Evolutionary conservation across 169 alveolate species (phyloP), one percentile per base, ranked within the genome.

Genomic region (Theileria luwenshuni): DNA sequence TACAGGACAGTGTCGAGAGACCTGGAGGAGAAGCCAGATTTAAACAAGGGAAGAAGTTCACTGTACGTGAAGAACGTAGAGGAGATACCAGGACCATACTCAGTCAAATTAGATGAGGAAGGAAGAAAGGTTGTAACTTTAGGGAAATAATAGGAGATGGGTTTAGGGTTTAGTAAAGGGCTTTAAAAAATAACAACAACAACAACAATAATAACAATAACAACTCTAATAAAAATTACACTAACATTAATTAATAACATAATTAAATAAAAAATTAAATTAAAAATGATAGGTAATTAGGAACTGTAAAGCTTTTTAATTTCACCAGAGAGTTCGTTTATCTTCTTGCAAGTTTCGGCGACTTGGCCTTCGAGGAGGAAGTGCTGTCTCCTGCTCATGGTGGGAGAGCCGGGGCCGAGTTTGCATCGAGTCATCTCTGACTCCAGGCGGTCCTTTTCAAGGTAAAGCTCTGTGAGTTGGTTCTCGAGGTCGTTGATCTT

Each of bases 361-460:
- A 69, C 59, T 1, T 45, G 30, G 38, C 62, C 41, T 33, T 79
- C 86, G 43, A 79, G 69, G 33, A 72, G 42, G 28, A 28, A 58
- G 71, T 62, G 74, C 54, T 77, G 74, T 32, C 86, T 47, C 28
- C 83, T 69, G 13, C 47, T 76, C 35, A n/a, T n/a, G 23, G 77
- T 64, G 17, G 86, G 76, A 1, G 86, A 79, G 60, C 61, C 75
- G 15, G 83, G 83, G 54, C 81, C 86, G 5, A 79, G 45, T 23
- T 64, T 27, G 52, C 81, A 79, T 30, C 86, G 86, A 32, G 71
- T 72, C 81, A 79, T 79, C 71, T 79, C 86, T 5, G 86, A 79
- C 23, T 51, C 71, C 68, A 79, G 62, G 15, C 83, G 67, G 65
- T 79, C 86, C 86, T 69, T 79, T 25, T 79, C 83, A 30, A 79